These are phyloP conservation scores for Plasmodium vinckei DNA, from an alignment of 169 alveolate species.

Conservation along the genomic window DNA sequence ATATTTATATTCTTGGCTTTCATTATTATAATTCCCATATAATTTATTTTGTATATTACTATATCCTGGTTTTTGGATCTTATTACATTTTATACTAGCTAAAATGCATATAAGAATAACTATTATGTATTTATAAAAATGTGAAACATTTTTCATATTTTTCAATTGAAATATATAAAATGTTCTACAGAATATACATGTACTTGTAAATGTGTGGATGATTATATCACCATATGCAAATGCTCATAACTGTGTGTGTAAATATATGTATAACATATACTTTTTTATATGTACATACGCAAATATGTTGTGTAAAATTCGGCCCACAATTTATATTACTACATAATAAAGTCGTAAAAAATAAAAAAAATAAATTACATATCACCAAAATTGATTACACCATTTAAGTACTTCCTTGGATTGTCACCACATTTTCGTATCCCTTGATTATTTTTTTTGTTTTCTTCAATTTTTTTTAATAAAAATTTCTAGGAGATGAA, in stretches of 20 bases:
- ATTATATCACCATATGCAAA: not conserved
- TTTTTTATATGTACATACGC: not conserved
- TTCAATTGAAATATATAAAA: slow-evolving; percentile 1
- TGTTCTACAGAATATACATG: not conserved
- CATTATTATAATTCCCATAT: slow-evolving; percentile 5
- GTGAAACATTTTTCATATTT: slow-evolving; percentile 72
- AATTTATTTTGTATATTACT: not conserved
- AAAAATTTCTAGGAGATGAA: no score
- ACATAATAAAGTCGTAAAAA: no score
- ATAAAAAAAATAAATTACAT: no score
- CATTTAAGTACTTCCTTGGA: no score
- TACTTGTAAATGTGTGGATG: not conserved
- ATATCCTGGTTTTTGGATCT: not conserved
- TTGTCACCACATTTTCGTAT: no score
- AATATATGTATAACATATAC: not conserved
- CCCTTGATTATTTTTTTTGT: no score
- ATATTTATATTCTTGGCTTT: not conserved
- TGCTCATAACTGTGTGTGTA: slow-evolving; percentile 1
- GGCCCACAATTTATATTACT: no score
- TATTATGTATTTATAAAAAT: slow-evolving; percentile 6
- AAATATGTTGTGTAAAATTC: not conserved
- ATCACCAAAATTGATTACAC: no score
- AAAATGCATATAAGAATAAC: not conserved
- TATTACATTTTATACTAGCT: not conserved
- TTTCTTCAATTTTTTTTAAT: no score